Evolutionary conservation across 139 green algal genomes (phyloP), one percentile per base, ranked within the genome.

Genomic region (Edaphochlamys debaryana): DNA sequence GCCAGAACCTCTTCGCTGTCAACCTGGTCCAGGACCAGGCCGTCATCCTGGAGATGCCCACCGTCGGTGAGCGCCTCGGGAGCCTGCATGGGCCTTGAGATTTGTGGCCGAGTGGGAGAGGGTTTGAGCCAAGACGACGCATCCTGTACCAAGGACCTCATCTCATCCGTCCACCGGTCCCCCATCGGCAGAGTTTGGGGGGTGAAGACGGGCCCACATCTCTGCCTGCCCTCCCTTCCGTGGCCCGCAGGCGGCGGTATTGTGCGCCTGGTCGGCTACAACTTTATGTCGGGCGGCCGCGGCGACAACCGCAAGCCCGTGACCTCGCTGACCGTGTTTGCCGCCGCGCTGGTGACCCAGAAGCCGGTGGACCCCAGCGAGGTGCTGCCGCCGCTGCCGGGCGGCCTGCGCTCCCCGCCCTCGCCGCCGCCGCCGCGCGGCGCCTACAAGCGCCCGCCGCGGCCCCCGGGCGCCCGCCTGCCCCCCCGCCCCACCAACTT

Each of bases 241-340:
- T n/a, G n/a, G n/a, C n/a, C n/a, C n/a, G n/a, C n/a, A n/a, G n/a
- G n/a, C 4, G 77, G 78, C 7, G 78, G 64, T 36, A 20, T 40
- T 8, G 64, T 73, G 32, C 78, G 48, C 32, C 63, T 74, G 32
- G 54, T 84, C 6, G 78, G 63, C 66, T 76, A 76, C 64, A 58
- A 84, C 64, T 74, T 74, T 36, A 29, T 29, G 4, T n/a, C 19
- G 2, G 78, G 78, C 34, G 48, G 45, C 78, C 64, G 52, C 4
- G 67, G 67, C 30, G 52, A 76, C 78, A 42, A 75, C 64, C 63
- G 67, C 63, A 76, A 68, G 66, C 45, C 78, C 29, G 23, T 84
- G 22, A n/a, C 48, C 20, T 41, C n/a, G 4, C 45, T 84, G 34
- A 25, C 66, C 27, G 9, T 67, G n/a, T 68, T 67, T 27, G 1